phyloP scores from a whole-genome alignment of 1,139 yeast species.

The Kodamaea plutei region DNA sequence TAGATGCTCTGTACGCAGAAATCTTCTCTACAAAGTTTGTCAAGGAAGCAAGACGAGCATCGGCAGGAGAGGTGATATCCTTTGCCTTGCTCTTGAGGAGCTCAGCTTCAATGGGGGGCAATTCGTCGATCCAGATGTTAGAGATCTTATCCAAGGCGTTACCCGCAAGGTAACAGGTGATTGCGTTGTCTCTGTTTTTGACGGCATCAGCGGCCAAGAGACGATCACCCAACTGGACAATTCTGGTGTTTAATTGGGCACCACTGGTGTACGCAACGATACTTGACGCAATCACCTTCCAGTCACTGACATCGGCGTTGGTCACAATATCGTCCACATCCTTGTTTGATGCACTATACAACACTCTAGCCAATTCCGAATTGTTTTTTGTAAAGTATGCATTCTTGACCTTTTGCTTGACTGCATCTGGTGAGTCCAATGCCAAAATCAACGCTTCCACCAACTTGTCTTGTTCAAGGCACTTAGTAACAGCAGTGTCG shows the following conservation, averaged over 20 bases:
- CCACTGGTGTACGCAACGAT: constrained; percentile 55
- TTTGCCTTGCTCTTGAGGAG: constrained; percentile 40
- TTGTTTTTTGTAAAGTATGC: constrained; percentile 65
- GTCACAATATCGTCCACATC: constrained; percentile 70
- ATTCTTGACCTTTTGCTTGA: constrained; percentile 64
- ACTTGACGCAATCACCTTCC: constrained; percentile 80
- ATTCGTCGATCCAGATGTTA: constrained; percentile 77
- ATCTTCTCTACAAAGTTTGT: constrained; percentile 81
- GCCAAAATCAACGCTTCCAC: constrained; percentile 83
- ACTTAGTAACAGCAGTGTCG: constrained; percentile 62
- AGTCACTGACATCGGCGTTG: constrained; percentile 71
- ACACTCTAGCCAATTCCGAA: constrained; percentile 62
- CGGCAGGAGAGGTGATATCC: constrained; percentile 59
- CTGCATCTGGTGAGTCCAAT: constrained; percentile 55
- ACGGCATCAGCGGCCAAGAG: constrained; percentile 20
- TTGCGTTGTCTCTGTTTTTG: constrained; percentile 62
- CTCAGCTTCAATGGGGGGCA: constrained; percentile 53
- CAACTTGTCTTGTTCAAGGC: constrained; percentile 60
- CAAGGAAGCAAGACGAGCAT: constrained; percentile 80
- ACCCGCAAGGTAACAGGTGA: constrained; percentile 77
- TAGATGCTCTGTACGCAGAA: constrained; percentile 63
- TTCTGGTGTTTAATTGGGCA: constrained; percentile 48
- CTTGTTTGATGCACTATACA: constrained; percentile 59
- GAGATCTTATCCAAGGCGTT: constrained; percentile 77
- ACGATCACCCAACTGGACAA: constrained; percentile 71